Base-by-base conservation (phyloP, 345 rosid species). In the Eutrema yunnanense region DNA sequence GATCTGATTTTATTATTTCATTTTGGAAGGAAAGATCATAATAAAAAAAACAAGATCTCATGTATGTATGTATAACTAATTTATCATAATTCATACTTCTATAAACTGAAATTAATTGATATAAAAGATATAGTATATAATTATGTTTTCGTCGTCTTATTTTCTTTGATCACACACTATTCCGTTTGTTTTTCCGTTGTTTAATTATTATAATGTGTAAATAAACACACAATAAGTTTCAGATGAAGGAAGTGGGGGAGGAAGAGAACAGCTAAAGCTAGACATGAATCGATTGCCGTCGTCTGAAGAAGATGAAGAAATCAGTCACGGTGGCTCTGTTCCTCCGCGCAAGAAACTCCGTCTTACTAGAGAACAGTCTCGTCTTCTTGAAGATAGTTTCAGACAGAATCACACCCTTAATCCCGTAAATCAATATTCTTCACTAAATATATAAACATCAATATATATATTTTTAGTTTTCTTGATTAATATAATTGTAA, bases 331-430 rank as follows among this genome's bases (percentile, higher is more conserved):
- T 56, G 82, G 68, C 42, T 90, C 83, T 41, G 84, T 66, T 38
- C 89, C 92, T 26, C 95, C 98, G 4, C 88, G 98, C 43, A 93
- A 87, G 59, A 93, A 94, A 59, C 98, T 94, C 55, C 92, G 98
- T 8, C 84, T 94, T 11, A 77, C 95, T 6, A 94, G 92, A 71
- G 98, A 91, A 71, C 98, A 94, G 58, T 88, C 97, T 65, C 94
- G 91, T 44, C 96, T 91, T 50, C 96, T 94, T 2, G 98, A 94
- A 81, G 98, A 94, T 73, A 94, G 96, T 81, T 94, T 94, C 86
- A 77, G 97, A 73, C 95, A 81, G 54, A 86, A 91, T 61, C 97
- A 91, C 77, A 88, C 96, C 72, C 79, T 94, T 76, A 91, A 88
- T 81, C 92, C 95, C 32, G 97, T 90, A 74, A 63, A 32, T 52